Base-by-base conservation (phyloP, 129 eudicot genomes). In the Flaveria bidentis region DNA sequence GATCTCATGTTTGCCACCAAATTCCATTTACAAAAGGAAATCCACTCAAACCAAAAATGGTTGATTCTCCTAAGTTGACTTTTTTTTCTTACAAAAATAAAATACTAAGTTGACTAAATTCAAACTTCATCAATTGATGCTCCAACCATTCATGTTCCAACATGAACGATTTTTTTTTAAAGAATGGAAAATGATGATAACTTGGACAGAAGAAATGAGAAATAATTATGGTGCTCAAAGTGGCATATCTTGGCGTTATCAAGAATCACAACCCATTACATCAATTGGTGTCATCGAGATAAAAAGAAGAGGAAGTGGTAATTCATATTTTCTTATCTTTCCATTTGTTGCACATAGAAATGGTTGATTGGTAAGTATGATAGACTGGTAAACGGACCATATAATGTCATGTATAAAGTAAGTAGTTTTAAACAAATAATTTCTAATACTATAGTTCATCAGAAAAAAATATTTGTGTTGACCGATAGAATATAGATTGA, bases 11-110 rank as follows among this genome's bases (percentile, higher is more conserved):
- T 76, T 20, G 82, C 76, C 81, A 78, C 76, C 70, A 60, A 78
- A 45, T n/a, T 36, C 76, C 71, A 70, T 78, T 78, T 69, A 57
- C 46, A 74, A 4, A 78, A 57, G 76, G 52, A 69, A 56, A 78
- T 78, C 63, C 82, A 78, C 82, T 46, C 13, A 76, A 78, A 78
- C 50, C 13, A 69, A 68, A 66, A 53, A 55, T 46, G 76, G 71
- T 58, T 58, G 81, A 78, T 69, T 68, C 81, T 57, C 69, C 62
- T 18, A 69, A 78, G 76, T 78, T 78, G 82, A 78, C 82, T 11
- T 69, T 57, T 68, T 2, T 2, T 53, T 22, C 17, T 77, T 76
- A n/a, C 52, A 25, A 22, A 69, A 16, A 69, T 68, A 69, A n/a
- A 77, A 52, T 15, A 69, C 23, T 17, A 26, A 58, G 63, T 46